phyloP scores from a whole-genome alignment of 176 grass and related monocot genomes.

The Rhynchospora pubera region DNA sequence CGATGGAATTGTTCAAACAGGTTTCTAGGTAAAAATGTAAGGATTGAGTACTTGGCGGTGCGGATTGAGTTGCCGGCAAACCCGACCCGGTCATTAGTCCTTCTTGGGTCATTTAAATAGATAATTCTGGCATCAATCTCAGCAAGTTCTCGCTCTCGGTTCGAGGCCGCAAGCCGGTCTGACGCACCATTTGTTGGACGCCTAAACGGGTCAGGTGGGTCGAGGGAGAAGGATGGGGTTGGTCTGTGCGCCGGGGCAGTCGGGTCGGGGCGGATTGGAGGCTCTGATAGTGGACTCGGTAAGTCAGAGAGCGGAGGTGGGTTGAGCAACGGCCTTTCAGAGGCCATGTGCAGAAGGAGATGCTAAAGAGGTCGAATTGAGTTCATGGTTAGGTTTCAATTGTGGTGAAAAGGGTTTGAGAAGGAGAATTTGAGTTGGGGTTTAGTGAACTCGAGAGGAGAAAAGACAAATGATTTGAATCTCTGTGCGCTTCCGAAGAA shows the following conservation, averaged over 20 bases:
- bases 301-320: conserved; percentile 25
- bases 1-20: conserved; percentile 94
- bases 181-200: neutral
- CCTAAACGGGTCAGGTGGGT: conserved; percentile 29
- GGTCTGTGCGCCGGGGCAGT: neutral
- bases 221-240: conserved; percentile 16
- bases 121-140: conserved; percentile 47
- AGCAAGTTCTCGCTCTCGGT: conserved; percentile 25
- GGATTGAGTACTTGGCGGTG: conserved; percentile 61
- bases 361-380: neutral
- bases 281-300: conserved; percentile 31
- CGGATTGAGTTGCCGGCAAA: conserved; percentile 48
- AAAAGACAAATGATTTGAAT: neutral
- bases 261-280: conserved; percentile 34
- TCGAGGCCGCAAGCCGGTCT: conserved; percentile 26
- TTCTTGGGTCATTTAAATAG: conserved; percentile 33
- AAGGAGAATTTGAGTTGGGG: neutral
- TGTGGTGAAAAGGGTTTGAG: neutral
- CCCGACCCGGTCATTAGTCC: conserved; percentile 13
- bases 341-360: conserved; percentile 22
- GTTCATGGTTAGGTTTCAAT: neutral
- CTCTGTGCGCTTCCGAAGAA: conserved; percentile 11
- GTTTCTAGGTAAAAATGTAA: conserved; percentile 79
- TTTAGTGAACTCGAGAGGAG: conserved; percentile 9
- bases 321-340: conserved; percentile 33